phyloP scores from a whole-genome alignment of 176 grass and related monocot genomes.

The Carex littledalei region DNA sequence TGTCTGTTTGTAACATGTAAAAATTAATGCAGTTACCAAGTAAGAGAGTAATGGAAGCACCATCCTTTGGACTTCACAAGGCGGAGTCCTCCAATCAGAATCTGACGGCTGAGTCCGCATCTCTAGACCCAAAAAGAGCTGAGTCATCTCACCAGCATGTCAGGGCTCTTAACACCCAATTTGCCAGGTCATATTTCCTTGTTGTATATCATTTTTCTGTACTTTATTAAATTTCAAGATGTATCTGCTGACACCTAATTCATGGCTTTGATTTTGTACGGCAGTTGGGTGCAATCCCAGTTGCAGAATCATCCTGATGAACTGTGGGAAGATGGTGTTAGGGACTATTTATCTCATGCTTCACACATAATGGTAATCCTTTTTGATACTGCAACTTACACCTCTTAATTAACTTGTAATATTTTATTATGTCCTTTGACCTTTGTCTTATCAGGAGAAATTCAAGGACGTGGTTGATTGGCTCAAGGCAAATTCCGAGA shows the following conservation, averaged over 20 bases:
- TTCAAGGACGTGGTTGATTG: conserved; percentile 99
- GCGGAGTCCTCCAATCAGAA: conserved; percentile 73
- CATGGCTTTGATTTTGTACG: background rate
- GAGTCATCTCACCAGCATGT: conserved; percentile 59
- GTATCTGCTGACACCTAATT: background rate
- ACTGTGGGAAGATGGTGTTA: conserved; percentile 83
- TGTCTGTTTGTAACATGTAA: conserved; percentile 25
- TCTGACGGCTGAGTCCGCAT: conserved; percentile 40
- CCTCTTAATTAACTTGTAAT: background rate
- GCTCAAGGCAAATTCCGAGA: conserved; percentile 62
- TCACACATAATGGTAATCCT: conserved; percentile 67
- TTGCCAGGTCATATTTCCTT: conserved; percentile 50
- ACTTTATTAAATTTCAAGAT: background rate
- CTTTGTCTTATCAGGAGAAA: conserved; percentile 51
- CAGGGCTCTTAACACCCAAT: conserved; percentile 80
- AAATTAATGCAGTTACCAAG: conserved; percentile 54
- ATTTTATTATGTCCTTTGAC: background rate
- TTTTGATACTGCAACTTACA: background rate
- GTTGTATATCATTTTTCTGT: background rate
- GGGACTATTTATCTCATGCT: conserved; percentile 71
- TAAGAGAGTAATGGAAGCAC: conserved; percentile 74
- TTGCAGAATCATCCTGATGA: conserved; percentile 74
- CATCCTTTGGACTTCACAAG: conserved; percentile 74
- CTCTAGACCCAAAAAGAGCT: conserved; percentile 48
- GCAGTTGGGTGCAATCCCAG: conserved; percentile 87